These are phyloP conservation scores for Ophiobolus disseminans DNA, from an alignment of 2,329 filamentous ascomycete genomes.

Conservation along the genomic window DNA sequence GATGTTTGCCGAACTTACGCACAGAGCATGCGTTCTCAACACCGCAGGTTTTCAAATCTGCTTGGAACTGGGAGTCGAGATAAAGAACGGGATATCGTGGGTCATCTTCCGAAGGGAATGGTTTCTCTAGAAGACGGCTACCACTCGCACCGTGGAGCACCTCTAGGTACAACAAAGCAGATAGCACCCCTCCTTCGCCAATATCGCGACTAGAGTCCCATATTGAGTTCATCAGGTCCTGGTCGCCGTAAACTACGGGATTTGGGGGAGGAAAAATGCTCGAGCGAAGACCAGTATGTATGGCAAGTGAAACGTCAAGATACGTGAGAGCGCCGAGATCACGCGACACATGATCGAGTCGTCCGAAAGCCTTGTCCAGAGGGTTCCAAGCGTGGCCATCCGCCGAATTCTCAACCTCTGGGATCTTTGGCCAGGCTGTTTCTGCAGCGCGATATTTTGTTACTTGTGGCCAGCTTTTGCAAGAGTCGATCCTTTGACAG, in stretches of 20 bases:
- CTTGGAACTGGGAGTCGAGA: conserved; percentile 42
- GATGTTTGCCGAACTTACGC: conserved; percentile 7
- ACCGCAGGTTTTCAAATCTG: conserved; percentile 4
- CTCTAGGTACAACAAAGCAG: conserved; percentile 44
- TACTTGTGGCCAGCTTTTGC: not conserved
- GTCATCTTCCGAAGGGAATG: conserved; percentile 31
- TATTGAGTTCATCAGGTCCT: conserved; percentile 5
- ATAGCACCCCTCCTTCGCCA: conserved; percentile 42
- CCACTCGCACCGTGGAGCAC: conserved; percentile 17
- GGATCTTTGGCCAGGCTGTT: conserved; percentile 23
- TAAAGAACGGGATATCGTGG: conserved; percentile 43
- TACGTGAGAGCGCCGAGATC: conserved; percentile 27
- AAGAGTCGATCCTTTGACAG: not conserved
- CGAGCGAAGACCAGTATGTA: not conserved
- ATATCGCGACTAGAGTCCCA: conserved; percentile 23
- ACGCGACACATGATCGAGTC: conserved; percentile 13
- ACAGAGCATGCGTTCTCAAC: too few relatives aligned
- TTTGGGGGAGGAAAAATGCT: not conserved
- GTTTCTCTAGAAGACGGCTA: conserved; percentile 28
- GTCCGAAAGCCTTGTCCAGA: conserved; percentile 7
- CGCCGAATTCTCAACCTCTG: conserved; percentile 18
- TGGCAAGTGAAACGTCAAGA: conserved; percentile 27
- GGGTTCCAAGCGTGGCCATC: conserved; percentile 38
- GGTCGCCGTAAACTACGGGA: conserved; percentile 10
- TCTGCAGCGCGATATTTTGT: not conserved